phyloP scores from a whole-genome alignment of 140 eudicot genomes.

The Stevia rebaudiana region DNA sequence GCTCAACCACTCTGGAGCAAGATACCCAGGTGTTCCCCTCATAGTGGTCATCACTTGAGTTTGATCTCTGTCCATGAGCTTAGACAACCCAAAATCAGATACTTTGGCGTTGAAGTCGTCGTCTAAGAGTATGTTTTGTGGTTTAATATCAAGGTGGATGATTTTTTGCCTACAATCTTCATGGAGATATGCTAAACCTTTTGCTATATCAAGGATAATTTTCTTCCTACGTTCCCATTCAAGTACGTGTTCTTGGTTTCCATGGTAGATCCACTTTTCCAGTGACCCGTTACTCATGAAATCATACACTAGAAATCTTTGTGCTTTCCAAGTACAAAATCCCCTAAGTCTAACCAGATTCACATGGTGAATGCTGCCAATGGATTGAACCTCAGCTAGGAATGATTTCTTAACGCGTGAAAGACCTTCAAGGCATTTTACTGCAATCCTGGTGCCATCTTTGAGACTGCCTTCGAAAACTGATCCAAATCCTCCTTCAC shows the following conservation, averaged over 20 bases:
- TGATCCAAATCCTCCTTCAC: slow-evolving; percentile 33
- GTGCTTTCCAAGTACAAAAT: slow-evolving; percentile 16
- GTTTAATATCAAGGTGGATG: slow-evolving; percentile 30
- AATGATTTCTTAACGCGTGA: slow-evolving; percentile 8
- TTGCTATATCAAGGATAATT: slow-evolving; percentile 31
- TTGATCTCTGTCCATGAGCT: slow-evolving; percentile 26
- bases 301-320: slow-evolving; percentile 28
- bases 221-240: slow-evolving; percentile 26
- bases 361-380: slow-evolving; percentile 36
- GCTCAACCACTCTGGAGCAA: slow-evolving; percentile 36
- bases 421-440: slow-evolving; percentile 15
- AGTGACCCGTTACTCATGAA: slow-evolving; percentile 27
- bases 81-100: slow-evolving; percentile 34
- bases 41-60: slow-evolving; percentile 28
- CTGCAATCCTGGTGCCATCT: slow-evolving; percentile 25
- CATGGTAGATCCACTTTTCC: slow-evolving; percentile 19
- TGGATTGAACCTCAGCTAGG: slow-evolving; percentile 30
- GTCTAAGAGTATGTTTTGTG: slow-evolving; percentile 30
- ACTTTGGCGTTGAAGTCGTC: slow-evolving; percentile 23
- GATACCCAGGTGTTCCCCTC: slow-evolving; percentile 39
- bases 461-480: slow-evolving; percentile 24
- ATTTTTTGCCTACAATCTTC: slow-evolving; percentile 37
- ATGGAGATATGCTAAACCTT: slow-evolving; percentile 40
- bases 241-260: background rate
- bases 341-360: slow-evolving; percentile 28